phyloP scores from a whole-genome alignment of 2,329 filamentous ascomycete genomes.

The Fusarium chlamydosporum region DNA sequence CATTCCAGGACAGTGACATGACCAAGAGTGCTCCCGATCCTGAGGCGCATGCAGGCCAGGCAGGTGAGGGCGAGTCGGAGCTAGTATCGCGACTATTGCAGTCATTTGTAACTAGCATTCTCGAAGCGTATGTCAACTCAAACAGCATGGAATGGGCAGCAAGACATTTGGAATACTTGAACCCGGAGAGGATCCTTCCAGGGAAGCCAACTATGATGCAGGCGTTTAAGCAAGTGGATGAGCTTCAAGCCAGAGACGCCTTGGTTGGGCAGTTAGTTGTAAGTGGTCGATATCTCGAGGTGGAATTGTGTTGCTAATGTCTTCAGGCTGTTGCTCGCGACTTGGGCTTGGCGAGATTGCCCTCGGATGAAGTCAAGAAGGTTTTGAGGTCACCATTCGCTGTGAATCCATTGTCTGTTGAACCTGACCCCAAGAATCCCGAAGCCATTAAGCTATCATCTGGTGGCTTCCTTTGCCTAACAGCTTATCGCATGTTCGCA shows the following conservation, averaged over 20 bases:
- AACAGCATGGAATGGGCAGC: conserved; percentile 73
- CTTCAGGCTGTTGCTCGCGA: conserved; percentile 74
- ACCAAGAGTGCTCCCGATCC: conserved; percentile 72
- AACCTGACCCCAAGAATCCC: conserved; percentile 63
- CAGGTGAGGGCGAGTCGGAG: conserved; percentile 68
- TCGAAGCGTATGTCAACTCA: conserved; percentile 79
- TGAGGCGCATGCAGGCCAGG: conserved; percentile 62
- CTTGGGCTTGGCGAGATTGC: conserved; percentile 66
- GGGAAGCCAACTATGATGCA: conserved; percentile 73
- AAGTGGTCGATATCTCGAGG: conserved; percentile 51
- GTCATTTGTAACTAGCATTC: conserved; percentile 81
- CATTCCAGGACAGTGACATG: conserved; percentile 67
- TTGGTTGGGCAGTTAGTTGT: conserved; percentile 81
- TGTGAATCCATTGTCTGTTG: conserved; percentile 62
- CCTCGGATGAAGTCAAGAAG: conserved; percentile 62
- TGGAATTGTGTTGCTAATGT: conserved; percentile 32
- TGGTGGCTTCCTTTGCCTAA: conserved; percentile 70
- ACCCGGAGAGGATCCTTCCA: conserved; percentile 74
- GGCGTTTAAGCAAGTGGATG: conserved; percentile 74
- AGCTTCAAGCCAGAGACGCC: conserved; percentile 72
- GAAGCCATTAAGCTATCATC: conserved; percentile 71
- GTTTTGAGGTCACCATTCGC: conserved; percentile 59
- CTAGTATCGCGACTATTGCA: conserved; percentile 77
- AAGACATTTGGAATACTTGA: conserved; percentile 76
- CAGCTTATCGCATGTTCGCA: conserved; percentile 74